Percentiles rank a stretch among this genome's conserved stretches.
Evolutionary conservation across 2,329 filamentous ascomycete species (phyloP).

Genomic region (Geoglossum cookeanum): DNA sequence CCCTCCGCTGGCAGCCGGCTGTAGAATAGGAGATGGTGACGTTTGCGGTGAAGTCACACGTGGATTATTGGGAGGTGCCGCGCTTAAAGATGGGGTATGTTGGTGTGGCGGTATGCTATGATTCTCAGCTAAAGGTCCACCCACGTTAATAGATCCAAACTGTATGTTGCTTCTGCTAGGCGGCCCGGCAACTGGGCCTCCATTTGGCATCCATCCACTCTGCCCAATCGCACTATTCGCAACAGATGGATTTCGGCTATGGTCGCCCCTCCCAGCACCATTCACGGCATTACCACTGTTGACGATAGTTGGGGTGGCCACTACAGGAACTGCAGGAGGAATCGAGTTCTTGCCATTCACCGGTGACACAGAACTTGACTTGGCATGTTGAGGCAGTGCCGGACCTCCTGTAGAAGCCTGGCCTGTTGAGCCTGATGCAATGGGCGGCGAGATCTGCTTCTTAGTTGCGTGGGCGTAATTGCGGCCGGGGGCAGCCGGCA

Average conservation of each 20-base stretch:
- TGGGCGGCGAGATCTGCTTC: too few species aligned
- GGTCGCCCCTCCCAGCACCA: conserved; percentile 34
- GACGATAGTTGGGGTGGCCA: conserved; percentile 37
- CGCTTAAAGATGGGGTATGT: conserved; percentile 21
- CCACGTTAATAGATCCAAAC: conserved; percentile 60
- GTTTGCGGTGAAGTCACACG: conserved; percentile 66
- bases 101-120: conserved; percentile 34
- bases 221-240: conserved; percentile 76
- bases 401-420: too few species aligned
- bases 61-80: conserved; percentile 41
- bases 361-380: conserved; percentile 49
- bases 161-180: conserved; percentile 40
- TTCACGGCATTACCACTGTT: conserved; percentile 41
- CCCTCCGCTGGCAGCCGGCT: conserved; percentile 63
- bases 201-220: conserved; percentile 58
- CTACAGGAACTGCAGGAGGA: conserved; percentile 44
- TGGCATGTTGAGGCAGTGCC: conserved; percentile 33
- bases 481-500: conserved; percentile 34
- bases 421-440: too few species aligned
- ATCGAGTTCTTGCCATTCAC: conserved; percentile 70
- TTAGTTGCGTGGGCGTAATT: conserved; percentile 45
- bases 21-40: conserved; percentile 85
- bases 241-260: conserved; percentile 72
- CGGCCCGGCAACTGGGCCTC: conserved; percentile 38
- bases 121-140: conserved; percentile 39